These are phyloP conservation scores for Fusarium sp. DNA, from an alignment of 2,329 filamentous ascomycete species.

Conservation along the genomic window DNA sequence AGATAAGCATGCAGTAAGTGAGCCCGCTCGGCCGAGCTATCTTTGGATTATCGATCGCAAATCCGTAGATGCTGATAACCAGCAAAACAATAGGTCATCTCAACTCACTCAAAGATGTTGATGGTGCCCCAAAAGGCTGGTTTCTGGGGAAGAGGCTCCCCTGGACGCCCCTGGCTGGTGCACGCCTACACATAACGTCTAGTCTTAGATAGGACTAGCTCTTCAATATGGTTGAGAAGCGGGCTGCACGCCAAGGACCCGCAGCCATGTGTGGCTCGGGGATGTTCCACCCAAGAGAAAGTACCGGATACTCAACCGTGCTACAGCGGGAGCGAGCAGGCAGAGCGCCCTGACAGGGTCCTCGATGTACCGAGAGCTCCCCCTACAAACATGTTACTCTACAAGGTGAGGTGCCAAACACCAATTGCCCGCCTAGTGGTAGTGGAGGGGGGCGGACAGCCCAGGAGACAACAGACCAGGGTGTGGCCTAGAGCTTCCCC, in stretches of 20 bases:
- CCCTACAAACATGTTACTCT: constrained; percentile 20
- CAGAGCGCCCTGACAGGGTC: constrained; percentile 24
- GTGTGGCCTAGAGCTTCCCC: constrained; percentile 46
- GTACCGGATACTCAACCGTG: constrained; percentile 42
- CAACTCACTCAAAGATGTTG: constrained; percentile 31
- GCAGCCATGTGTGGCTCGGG: constrained; percentile 45
- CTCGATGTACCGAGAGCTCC: constrained; percentile 38
- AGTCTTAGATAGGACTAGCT: constrained; percentile 49
- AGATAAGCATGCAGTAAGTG: constrained; percentile 30
- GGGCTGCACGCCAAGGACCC: constrained; percentile 46
- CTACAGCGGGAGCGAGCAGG: constrained; percentile 29
- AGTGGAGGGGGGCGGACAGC: not conserved
- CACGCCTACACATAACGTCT: constrained; percentile 24
- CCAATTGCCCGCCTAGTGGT: constrained; percentile 7
- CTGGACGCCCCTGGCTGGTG: constrained; percentile 43
- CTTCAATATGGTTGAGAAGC: constrained; percentile 59
- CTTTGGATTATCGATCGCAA: constrained; percentile 38
- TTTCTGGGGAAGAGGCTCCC: constrained; percentile 47
- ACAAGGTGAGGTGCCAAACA: constrained; percentile 9
- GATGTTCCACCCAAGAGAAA: constrained; percentile 40
- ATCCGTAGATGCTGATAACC: constrained; percentile 23
- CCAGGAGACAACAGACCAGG: constrained; percentile 37
- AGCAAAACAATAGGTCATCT: constrained; percentile 31
- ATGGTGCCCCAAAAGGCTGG: constrained; percentile 49
- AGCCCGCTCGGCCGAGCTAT: constrained; percentile 45